A percentile compares a stretch with the other conserved stretches of the same genome.
Evolutionary conservation across 768 basidiomycete genomes (phyloP).

Genomic region (Lentinula sp.): DNA sequence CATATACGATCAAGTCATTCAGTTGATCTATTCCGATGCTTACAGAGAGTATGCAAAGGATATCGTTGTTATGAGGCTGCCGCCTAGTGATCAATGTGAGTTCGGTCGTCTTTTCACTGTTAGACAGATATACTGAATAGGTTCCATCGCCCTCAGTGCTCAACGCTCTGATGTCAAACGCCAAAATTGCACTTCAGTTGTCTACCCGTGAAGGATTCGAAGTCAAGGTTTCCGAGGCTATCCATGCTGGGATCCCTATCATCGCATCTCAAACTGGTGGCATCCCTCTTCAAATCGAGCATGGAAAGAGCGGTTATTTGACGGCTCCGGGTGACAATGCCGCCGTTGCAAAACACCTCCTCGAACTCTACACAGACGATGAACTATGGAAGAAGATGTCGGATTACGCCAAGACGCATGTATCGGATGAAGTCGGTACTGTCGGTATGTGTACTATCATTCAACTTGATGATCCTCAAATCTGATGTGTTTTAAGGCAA

Average conservation of each 20-base stretch:
- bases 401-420: slow-evolving; percentile 66
- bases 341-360: slow-evolving; percentile 70
- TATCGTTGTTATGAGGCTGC: slow-evolving; percentile 73
- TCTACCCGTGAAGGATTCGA: slow-evolving; percentile 95
- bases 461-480: background rate
- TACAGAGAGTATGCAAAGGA: slow-evolving; percentile 53
- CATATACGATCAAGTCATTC: slow-evolving; percentile 77
- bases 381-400: slow-evolving; percentile 58
- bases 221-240: slow-evolving; percentile 94
- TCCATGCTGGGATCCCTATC: slow-evolving; percentile 84
- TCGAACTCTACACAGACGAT: slow-evolving; percentile 72
- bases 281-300: slow-evolving; percentile 85
- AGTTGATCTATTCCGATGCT: slow-evolving; percentile 44
- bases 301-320: slow-evolving; percentile 87
- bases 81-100: slow-evolving; percentile 80
- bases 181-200: slow-evolving; percentile 86
- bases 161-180: slow-evolving; percentile 84
- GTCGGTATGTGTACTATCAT: slow-evolving; percentile 44
- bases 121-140: slow-evolving; percentile 2
- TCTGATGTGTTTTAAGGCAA: background rate
- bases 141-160: slow-evolving; percentile 43
- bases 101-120: background rate
- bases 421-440: slow-evolving; percentile 79
- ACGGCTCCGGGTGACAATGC: slow-evolving; percentile 72
- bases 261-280: slow-evolving; percentile 85